Evolutionary conservation across 2,329 filamentous ascomycete species (phyloP).

Genomic region (Epichloe sp.): DNA sequence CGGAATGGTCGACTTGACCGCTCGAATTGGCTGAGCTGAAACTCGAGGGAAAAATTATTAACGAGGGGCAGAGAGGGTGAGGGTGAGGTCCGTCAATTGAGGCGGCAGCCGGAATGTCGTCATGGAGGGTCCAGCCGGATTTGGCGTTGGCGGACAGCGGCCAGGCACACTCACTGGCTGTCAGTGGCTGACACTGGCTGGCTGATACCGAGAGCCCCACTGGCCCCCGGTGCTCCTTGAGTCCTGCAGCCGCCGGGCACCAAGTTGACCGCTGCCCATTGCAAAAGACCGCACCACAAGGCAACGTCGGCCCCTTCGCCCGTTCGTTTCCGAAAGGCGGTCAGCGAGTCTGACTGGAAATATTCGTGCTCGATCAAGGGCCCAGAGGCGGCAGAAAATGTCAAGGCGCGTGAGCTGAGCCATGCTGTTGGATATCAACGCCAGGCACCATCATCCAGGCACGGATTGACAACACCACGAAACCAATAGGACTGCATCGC

Average conservation of each 20-base stretch:
- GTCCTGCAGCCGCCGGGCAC: neutral
- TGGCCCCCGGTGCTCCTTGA: neutral
- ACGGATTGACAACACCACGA: neutral
- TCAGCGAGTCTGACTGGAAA: slow-evolving; percentile 2
- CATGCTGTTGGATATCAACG: neutral
- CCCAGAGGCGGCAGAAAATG: slow-evolving; percentile 1
- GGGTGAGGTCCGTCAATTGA: neutral
- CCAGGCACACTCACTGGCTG: neutral
- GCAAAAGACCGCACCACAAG: neutral
- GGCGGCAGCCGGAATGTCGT: slow-evolving; percentile 6
- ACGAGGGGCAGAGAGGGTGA: neutral
- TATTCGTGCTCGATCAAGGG: neutral
- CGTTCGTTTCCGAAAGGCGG: slow-evolving; percentile 6
- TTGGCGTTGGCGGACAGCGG: slow-evolving; percentile 2
- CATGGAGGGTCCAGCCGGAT: slow-evolving; percentile 4
- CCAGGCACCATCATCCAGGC: neutral
- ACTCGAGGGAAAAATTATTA: neutral
- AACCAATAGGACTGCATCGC: neutral
- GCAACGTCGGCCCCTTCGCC: neutral
- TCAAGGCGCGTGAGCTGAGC: neutral
- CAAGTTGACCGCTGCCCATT: neutral
- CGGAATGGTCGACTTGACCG: too few species aligned
- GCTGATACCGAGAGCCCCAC: neutral
- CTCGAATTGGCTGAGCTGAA: neutral
- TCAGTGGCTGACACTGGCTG: neutral